A percentile compares a stretch with the other conserved stretches of the same genome.
Conservation (phyloP, 768 basidiomycete genomes). For the Cyclocybe aegerita region DNA sequence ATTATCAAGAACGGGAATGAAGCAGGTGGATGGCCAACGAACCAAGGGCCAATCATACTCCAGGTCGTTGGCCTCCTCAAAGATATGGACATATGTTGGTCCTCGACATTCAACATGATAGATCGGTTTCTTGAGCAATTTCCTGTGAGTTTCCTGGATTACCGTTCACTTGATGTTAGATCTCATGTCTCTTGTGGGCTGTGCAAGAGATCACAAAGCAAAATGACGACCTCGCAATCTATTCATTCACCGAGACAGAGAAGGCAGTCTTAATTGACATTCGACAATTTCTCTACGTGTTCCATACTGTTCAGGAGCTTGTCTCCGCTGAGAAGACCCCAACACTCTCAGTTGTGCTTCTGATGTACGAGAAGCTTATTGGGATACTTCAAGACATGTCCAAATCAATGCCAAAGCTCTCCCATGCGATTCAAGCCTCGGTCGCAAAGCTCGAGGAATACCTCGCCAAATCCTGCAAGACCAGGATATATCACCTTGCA, state of each 20-base stretch:
- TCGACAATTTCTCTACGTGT: constrained; percentile 16
- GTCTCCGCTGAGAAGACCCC: constrained; percentile 28
- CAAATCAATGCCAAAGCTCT: constrained; percentile 1
- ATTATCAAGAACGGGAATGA: constrained; percentile 25
- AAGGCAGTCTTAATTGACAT: constrained; percentile 22
- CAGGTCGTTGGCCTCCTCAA: constrained; percentile 18
- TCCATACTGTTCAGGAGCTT: constrained; percentile 24
- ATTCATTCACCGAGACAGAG: constrained; percentile 9
- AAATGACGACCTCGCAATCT: too few species aligned
- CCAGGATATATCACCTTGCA: constrained; percentile 3
- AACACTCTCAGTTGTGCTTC: constrained; percentile 26
- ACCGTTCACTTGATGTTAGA: background rate
- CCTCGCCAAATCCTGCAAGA: background rate
- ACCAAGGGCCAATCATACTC: background rate
- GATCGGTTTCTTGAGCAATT: constrained; percentile 22
- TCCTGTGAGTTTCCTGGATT: constrained; percentile 17
- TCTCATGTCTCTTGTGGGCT: background rate
- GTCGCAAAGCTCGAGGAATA: constrained; percentile 7
- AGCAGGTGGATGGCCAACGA: constrained; percentile 4
- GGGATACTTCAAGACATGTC: background rate
- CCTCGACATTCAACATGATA: constrained; percentile 31
- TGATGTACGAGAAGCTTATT: constrained; percentile 26
- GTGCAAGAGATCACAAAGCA: too few species aligned
- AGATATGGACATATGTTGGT: constrained; percentile 32
- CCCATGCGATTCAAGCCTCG: background rate